Base-by-base conservation (phyloP, 2,329 filamentous ascomycete species). In the Epichloe hybrida region DNA sequence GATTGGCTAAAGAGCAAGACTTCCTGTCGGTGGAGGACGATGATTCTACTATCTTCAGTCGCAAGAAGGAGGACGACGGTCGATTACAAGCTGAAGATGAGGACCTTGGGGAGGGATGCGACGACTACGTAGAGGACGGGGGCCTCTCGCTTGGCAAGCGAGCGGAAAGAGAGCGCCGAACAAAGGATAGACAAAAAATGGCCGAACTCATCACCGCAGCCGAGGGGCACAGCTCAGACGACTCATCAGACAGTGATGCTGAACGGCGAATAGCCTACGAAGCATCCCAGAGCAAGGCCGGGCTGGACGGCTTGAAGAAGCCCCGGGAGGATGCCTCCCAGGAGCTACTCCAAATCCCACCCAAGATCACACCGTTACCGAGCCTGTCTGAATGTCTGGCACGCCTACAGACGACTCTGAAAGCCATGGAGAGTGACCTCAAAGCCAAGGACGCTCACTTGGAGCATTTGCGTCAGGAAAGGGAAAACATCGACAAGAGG, bases 31-130 rank as follows among this genome's bases (percentile, higher is more conserved):
- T 88, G 0, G 73, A 80, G 50, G 79, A 76, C 36, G 73, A 73
- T n/a, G 75, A 76, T n/a, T 72, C 76, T 20, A 61, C 62, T 31
- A 62, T 67, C 7, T 57, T 56, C 20, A 54, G 56, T 2, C 67
- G 56, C 17, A 79, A 80, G 56, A 80, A 83, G 59, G 80, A 84
- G 56, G 77, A 80, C 36, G 77, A 89, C 54, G 86, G 84, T 5
- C 78, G 91, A 1, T 75, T 97, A 2, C 77, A 89, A 5, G 79
- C 76, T 41, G 89, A 96, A 36, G 91, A 97, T 59, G 91, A 97
- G 63, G 88, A 97, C 61, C 77, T 96, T 0, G 87, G 86, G 38
- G 93, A 97, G 68, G 90, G 89, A 0, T 97, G 95, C 58, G 91
- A 97, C 53, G 84, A 91, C 50, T 95, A 87, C 59, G 87, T 93